Conservation (phyloP, 1,284 basidiomycete species). For the Cryptococcus hybrid region DNA sequence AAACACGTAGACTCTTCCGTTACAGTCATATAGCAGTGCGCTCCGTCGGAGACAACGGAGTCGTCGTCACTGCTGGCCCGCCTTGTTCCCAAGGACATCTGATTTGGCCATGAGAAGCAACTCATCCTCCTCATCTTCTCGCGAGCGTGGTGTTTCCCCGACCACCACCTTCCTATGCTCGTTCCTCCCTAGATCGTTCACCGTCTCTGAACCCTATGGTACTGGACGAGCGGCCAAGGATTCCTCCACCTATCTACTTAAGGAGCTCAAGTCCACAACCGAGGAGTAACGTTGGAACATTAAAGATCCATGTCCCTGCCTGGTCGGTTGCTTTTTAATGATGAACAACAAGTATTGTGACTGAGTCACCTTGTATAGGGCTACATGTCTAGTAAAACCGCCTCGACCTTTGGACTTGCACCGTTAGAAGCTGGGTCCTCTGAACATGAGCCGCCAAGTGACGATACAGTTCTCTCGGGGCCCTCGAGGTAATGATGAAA, state of each 20-base stretch:
- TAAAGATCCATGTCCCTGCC: conserved; percentile 42
- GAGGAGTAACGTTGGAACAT: conserved; percentile 20
- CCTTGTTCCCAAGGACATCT: no score
- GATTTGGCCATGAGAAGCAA: no score
- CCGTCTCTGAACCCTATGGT: conserved; percentile 22
- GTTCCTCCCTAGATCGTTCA: conserved; percentile 28
- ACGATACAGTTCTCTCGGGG: conserved; percentile 48
- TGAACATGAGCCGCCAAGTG: conserved; percentile 31
- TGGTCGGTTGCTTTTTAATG: conserved; percentile 21
- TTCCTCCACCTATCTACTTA: conserved; percentile 44
- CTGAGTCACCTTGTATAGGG: conserved; percentile 14
- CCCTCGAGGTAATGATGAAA: conserved; percentile 46
- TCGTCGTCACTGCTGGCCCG: no score
- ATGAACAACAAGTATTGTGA: no score
- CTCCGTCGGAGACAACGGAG: no score
- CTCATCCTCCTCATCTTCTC: not conserved
- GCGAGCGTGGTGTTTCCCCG: not conserved
- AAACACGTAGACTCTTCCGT: no score
- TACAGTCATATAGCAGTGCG: no score
- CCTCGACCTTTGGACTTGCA: conserved; percentile 32
- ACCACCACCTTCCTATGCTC: conserved; percentile 26
- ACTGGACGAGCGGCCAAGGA: conserved; percentile 22
- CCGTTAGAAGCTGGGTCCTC: conserved; percentile 19
- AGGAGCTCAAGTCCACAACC: conserved; percentile 30
- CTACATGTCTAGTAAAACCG: conserved; percentile 38